Percentiles rank a stretch among this genome's conserved stretches.
Conservation (phyloP, 345 rosid genomes). For the Barbarea vulgaris region DNA sequence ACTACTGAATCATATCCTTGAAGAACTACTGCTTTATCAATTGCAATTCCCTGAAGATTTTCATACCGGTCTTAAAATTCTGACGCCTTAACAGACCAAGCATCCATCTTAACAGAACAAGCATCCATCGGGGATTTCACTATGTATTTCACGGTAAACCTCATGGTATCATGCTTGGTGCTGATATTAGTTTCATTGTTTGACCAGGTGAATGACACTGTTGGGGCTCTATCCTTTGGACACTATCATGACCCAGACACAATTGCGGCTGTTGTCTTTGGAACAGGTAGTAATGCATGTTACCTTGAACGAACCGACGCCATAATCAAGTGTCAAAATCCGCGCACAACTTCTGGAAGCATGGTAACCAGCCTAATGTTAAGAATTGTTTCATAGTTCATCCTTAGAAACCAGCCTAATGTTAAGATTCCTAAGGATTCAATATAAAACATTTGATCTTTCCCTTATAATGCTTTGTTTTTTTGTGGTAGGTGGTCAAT, state of each 20-base stretch:
- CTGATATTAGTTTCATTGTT: constrained; percentile 23
- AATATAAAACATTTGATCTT: background rate
- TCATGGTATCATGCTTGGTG: constrained; percentile 6
- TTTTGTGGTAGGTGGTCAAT: constrained; percentile 70
- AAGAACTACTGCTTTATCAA: constrained; percentile 8
- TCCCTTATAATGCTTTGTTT: background rate
- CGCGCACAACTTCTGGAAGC: constrained; percentile 78
- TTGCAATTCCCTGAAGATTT: background rate
- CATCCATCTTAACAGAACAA: no score
- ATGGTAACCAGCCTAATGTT: constrained; percentile 65
- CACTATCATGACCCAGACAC: constrained; percentile 90
- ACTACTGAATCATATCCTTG: constrained; percentile 8
- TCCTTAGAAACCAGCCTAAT: background rate
- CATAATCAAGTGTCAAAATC: constrained; percentile 85
- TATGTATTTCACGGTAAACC: background rate
- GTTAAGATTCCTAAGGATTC: background rate
- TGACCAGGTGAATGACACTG: constrained; percentile 88
- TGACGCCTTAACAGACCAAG: background rate
- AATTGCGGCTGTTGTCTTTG: constrained; percentile 90
- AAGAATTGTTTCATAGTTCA: background rate
- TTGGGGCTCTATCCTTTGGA: constrained; percentile 88
- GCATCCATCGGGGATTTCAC: background rate
- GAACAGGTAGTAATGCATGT: constrained; percentile 95
- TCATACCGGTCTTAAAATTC: background rate
- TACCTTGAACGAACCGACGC: constrained; percentile 92